These are phyloP conservation scores for Ogataea haglerorum DNA, from an alignment of 805 yeast species.

Conservation along the genomic window DNA sequence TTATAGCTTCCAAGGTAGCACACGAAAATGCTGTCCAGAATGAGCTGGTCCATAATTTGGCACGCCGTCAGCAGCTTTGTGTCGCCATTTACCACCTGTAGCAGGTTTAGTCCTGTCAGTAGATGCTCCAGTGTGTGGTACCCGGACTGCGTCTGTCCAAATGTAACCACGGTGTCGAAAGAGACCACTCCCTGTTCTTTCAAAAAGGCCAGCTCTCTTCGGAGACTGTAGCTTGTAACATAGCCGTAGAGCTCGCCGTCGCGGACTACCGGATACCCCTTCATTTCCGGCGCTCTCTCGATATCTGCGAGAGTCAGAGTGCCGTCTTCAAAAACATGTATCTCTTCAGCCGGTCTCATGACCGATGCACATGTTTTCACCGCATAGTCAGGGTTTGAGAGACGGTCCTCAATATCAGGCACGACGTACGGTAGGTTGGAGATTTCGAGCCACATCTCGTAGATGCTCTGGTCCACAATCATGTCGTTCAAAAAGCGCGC, in stretches of 20 bases:
- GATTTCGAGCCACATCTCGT: slow-evolving; percentile 53
- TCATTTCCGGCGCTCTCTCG: slow-evolving; percentile 20
- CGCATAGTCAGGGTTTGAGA: slow-evolving; percentile 36
- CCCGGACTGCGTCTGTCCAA: slow-evolving; percentile 15
- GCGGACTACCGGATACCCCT: slow-evolving; percentile 45
- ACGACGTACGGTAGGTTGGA: slow-evolving; percentile 40
- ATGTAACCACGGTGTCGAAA: slow-evolving; percentile 17
- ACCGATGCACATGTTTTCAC: slow-evolving; percentile 32
- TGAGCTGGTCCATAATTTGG: slow-evolving; percentile 38
- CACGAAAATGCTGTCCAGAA: slow-evolving; percentile 31
- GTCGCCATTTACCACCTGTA: slow-evolving; percentile 29
- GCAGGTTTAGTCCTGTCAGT: slow-evolving; percentile 13
- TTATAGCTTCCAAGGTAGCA: slow-evolving; percentile 26
- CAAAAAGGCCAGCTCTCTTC: slow-evolving; percentile 23
- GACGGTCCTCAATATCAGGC: slow-evolving; percentile 35
- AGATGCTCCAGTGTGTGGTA: slow-evolving; percentile 17
- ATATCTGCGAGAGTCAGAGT: slow-evolving; percentile 24
- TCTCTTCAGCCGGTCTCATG: slow-evolving; percentile 33
- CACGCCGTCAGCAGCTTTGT: slow-evolving; percentile 35
- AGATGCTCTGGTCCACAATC: slow-evolving; percentile 55
- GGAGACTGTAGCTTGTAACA: slow-evolving; percentile 38
- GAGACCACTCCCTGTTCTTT: slow-evolving; percentile 10
- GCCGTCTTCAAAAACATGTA: slow-evolving; percentile 34
- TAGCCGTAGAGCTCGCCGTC: slow-evolving; percentile 40
- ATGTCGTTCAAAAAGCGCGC: slow-evolving; percentile 72